Percentiles rank a stretch among this genome's conserved stretches.
Conservation (phyloP, 345 rosid species). For the Corymbia maculata region DNA sequence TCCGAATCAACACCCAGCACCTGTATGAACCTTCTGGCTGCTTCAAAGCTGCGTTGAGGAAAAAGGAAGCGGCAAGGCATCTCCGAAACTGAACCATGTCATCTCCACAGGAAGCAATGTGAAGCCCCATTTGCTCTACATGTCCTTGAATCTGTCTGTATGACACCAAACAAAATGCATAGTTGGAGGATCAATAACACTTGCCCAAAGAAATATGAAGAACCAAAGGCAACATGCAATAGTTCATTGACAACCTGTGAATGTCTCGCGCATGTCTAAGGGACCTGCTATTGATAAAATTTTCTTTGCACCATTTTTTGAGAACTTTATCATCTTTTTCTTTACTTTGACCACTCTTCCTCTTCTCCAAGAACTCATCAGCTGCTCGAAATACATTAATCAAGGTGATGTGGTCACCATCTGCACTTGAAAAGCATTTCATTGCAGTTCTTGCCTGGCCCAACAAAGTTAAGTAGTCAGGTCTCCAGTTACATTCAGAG, state of each 20-base stretch:
- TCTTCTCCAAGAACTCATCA: constrained; percentile 56
- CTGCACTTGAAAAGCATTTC: constrained; percentile 76
- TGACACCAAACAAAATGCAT: background rate
- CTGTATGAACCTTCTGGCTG: constrained; percentile 86
- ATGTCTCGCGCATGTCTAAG: constrained; percentile 77
- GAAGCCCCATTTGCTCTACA: constrained; percentile 72
- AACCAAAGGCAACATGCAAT: background rate
- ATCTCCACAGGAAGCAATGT: constrained; percentile 69
- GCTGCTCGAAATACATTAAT: constrained; percentile 73
- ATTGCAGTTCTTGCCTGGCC: constrained; percentile 61
- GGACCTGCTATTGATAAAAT: constrained; percentile 67
- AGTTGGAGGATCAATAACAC: background rate
- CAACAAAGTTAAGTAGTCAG: background rate
- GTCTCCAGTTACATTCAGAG: background rate
- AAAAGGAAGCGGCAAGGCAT: constrained; percentile 91
- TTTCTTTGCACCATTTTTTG: constrained; percentile 88
- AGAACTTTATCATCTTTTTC: constrained; percentile 45
- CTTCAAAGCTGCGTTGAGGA: constrained; percentile 87
- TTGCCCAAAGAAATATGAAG: background rate
- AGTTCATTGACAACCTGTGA: constrained; percentile 36
- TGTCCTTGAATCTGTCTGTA: constrained; percentile 71
- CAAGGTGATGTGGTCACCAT: constrained; percentile 86
- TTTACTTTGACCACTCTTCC: constrained; percentile 18
- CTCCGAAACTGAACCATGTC: constrained; percentile 69
- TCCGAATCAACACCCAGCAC: constrained; percentile 12